These are phyloP conservation scores for Ophiostoma sp. DNA, from an alignment of 2,329 filamentous ascomycete species.

Conservation along the genomic window DNA sequence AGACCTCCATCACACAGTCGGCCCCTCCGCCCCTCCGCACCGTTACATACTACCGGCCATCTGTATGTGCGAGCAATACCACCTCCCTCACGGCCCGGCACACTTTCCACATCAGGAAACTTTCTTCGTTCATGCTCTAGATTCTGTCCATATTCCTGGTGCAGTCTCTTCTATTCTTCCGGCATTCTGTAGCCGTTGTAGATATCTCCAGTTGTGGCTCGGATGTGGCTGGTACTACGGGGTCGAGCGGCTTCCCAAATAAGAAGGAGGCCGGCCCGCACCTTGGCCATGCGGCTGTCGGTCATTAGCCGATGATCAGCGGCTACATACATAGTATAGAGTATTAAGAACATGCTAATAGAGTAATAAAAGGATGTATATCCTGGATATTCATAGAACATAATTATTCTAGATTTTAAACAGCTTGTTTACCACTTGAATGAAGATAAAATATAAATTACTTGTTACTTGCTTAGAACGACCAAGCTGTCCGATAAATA, in stretches of 20 bases:
- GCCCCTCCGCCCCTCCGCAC: constrained; percentile 1
- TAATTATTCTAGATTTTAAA: not conserved
- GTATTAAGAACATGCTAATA: too few species aligned
- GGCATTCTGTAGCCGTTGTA: not conserved
- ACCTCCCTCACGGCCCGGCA: not conserved
- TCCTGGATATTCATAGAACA: too few species aligned
- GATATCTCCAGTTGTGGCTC: not conserved
- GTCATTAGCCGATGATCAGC: not conserved
- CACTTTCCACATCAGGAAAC: not conserved
- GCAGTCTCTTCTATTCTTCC: not conserved
- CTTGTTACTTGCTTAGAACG: not conserved
- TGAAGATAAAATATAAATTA: not conserved
- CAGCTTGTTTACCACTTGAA: not conserved
- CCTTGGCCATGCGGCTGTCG: not conserved
- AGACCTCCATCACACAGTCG: not conserved
- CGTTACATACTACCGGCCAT: not conserved
- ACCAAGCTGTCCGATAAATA: not conserved
- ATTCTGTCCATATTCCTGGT: not conserved
- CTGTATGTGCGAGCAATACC: not conserved
- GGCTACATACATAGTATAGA: not conserved
- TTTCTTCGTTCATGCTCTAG: not conserved
- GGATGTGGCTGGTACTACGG: not conserved
- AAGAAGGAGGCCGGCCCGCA: not conserved
- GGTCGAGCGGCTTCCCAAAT: not conserved
- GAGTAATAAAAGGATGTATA: too few species aligned